Evolutionary conservation across 2,329 filamentous ascomycete genomes (phyloP).

Genomic region (Pestalotiopsis fici): DNA sequence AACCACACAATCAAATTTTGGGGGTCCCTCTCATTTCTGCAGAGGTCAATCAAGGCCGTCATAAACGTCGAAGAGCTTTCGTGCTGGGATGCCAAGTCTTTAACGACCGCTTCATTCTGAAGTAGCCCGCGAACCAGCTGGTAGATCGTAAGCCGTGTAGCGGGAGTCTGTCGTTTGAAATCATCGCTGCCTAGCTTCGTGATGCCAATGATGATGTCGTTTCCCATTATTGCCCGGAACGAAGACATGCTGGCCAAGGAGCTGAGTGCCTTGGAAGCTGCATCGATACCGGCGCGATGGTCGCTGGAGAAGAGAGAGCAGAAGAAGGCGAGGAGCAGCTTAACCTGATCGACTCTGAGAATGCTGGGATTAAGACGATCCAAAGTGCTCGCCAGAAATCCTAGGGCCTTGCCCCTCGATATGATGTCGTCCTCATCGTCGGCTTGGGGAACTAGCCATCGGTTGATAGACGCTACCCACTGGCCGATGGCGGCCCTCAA

Average conservation of each 20-base stretch:
- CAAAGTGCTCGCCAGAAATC: slow-evolving; percentile 58
- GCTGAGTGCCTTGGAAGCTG: slow-evolving; percentile 53
- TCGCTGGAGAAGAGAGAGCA: slow-evolving; percentile 60
- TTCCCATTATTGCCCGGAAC: slow-evolving; percentile 50
- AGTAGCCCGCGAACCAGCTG: slow-evolving; percentile 47
- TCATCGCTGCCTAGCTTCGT: slow-evolving; percentile 53
- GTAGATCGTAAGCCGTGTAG: slow-evolving; percentile 55
- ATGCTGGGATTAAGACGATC: slow-evolving; percentile 45
- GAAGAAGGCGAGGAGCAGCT: slow-evolving; percentile 55
- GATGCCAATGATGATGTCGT: slow-evolving; percentile 50
- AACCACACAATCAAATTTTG: slow-evolving; percentile 61
- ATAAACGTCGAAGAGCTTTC: slow-evolving; percentile 48
- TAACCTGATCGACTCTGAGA: slow-evolving; percentile 53
- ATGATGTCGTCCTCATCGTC: slow-evolving; percentile 48
- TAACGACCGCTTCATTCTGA: slow-evolving; percentile 40
- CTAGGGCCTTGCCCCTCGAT: slow-evolving; percentile 54
- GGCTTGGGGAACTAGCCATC: slow-evolving; percentile 49
- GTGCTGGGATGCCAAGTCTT: slow-evolving; percentile 45
- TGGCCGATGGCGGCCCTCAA: slow-evolving; percentile 49
- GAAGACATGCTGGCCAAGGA: slow-evolving; percentile 49
- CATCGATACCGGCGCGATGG: slow-evolving; percentile 58
- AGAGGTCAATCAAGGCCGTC: slow-evolving; percentile 50
- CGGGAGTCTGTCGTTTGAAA: slow-evolving; percentile 53
- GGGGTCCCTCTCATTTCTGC: slow-evolving; percentile 57
- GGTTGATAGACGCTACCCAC: slow-evolving; percentile 57